These are phyloP conservation scores for Brassica rapa DNA, from an alignment of 345 rosid genomes.

Conservation along the genomic window DNA sequence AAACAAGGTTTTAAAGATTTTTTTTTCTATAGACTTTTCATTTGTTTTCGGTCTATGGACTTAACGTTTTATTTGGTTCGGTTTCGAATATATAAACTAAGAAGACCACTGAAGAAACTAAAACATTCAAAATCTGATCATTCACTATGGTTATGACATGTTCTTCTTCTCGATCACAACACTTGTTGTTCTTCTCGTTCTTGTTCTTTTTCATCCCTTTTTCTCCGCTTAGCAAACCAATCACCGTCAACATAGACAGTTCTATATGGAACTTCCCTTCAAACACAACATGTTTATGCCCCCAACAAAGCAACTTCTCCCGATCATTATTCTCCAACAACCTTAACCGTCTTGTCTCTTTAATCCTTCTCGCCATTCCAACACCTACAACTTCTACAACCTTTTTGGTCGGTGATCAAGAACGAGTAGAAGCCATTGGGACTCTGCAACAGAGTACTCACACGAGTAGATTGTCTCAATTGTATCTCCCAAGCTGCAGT, in stretches of 20 bases:
- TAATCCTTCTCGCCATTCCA: background rate
- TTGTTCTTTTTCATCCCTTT: constrained; percentile 1
- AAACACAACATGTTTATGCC: background rate
- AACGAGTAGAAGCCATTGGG: constrained; percentile 20
- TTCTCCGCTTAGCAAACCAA: constrained; percentile 8
- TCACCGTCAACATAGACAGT: background rate
- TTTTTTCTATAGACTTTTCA: background rate
- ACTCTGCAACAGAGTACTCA: constrained; percentile 22
- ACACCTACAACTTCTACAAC: constrained; percentile 25
- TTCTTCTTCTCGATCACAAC: constrained; percentile 5
- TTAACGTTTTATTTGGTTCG: background rate
- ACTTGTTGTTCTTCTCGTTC: background rate
- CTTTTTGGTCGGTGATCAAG: constrained; percentile 13
- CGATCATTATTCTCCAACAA: constrained; percentile 2
- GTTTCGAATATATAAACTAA: background rate
- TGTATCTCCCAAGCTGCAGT: constrained; percentile 3
- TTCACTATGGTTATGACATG: background rate
- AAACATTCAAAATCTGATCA: background rate
- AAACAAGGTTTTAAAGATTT: too few relatives aligned
- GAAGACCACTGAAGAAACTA: background rate
- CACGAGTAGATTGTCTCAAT: constrained; percentile 15
- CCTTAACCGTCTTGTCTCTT: constrained; percentile 14
- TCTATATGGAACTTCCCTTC: constrained; percentile 2
- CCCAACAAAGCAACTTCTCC: background rate
- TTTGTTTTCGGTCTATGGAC: background rate